These are phyloP conservation scores for Juglanconis oblonga DNA, from an alignment of 2,329 filamentous ascomycete genomes.

Conservation along the genomic window DNA sequence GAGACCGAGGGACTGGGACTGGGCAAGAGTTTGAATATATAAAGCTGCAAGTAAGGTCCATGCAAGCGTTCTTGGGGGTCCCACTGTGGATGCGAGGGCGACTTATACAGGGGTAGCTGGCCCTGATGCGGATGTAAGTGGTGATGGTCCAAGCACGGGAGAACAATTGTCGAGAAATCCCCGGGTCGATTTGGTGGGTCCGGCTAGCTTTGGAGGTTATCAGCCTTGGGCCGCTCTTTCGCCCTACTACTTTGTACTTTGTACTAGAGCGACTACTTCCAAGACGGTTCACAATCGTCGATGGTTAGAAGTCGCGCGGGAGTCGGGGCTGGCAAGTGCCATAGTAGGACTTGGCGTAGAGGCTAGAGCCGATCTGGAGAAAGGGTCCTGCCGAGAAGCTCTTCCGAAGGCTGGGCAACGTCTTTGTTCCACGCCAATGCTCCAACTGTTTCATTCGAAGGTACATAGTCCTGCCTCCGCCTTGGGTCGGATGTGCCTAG, in stretches of 20 bases:
- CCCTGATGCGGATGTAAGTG: conserved; percentile 9
- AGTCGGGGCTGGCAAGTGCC: not conserved
- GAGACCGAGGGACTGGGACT: not conserved
- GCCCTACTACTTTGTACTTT: no score
- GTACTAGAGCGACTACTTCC: not conserved
- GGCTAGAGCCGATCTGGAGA: not conserved
- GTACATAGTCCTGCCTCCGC: no score
- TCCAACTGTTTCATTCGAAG: no score
- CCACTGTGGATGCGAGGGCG: conserved; percentile 13
- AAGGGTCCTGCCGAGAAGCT: not conserved
- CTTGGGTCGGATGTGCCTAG: no score
- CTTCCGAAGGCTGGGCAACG: no score
- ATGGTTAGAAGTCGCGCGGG: not conserved
- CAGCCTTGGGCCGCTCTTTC: not conserved
- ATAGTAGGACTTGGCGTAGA: not conserved
- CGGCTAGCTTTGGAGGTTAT: not conserved
- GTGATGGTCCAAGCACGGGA: conserved; percentile 3
- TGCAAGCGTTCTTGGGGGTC: conserved; percentile 2
- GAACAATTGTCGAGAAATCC: conserved; percentile 6
- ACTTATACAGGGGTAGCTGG: conserved; percentile 16
- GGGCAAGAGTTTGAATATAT: conserved; percentile 15
- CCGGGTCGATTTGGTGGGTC: conserved; percentile 4
- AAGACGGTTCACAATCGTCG: not conserved
- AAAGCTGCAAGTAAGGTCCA: conserved; percentile 12
- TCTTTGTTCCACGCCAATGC: no score